Evolutionary conservation across 108 stramenopile genomes (phyloP).

Genomic region (Thalassiosira profunda): DNA sequence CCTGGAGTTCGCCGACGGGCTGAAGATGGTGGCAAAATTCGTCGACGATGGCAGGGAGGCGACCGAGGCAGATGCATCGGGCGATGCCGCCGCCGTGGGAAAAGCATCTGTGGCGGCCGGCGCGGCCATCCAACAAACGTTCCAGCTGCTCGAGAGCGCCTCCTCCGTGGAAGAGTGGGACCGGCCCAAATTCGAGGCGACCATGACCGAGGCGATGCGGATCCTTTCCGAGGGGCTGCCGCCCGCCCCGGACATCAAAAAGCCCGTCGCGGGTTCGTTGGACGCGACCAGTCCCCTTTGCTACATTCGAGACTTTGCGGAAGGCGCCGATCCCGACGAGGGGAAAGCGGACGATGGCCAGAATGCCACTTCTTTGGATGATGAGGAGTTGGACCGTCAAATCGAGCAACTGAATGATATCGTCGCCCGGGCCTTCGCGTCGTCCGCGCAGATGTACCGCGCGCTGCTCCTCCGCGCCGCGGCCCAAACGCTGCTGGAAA

Average conservation of each 20-base stretch:
- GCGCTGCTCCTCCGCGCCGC: slow-evolving; percentile 37
- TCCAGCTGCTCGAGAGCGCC: slow-evolving; percentile 21
- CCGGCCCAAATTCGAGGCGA: slow-evolving; percentile 33
- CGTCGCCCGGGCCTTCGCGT: slow-evolving; percentile 21
- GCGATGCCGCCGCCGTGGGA: neutral
- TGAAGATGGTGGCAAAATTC: slow-evolving; percentile 55
- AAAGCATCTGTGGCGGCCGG: neutral
- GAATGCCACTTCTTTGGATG: neutral
- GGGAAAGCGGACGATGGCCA: neutral
- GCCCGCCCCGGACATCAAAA: slow-evolving; percentile 14
- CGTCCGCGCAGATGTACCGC: slow-evolving; percentile 35
- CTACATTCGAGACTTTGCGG: slow-evolving; percentile 37
- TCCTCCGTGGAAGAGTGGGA: slow-evolving; percentile 14
- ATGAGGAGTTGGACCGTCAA: slow-evolving; percentile 14
- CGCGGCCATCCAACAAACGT: slow-evolving; percentile 11
- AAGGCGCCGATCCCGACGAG: neutral
- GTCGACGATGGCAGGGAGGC: slow-evolving; percentile 40
- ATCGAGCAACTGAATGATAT: slow-evolving; percentile 27
- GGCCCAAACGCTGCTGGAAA: slow-evolving; percentile 41
- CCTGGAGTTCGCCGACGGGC: slow-evolving; percentile 86
- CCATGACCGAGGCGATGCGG: slow-evolving; percentile 43
- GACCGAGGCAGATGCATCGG: neutral
- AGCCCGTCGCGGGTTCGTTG: slow-evolving; percentile 28
- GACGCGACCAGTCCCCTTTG: slow-evolving; percentile 30
- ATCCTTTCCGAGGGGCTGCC: slow-evolving; percentile 31